A percentile compares a stretch with the other conserved stretches of the same genome.
Conservation (phyloP, 768 basidiomycete species). For the Coprinopsis cinerea region DNA sequence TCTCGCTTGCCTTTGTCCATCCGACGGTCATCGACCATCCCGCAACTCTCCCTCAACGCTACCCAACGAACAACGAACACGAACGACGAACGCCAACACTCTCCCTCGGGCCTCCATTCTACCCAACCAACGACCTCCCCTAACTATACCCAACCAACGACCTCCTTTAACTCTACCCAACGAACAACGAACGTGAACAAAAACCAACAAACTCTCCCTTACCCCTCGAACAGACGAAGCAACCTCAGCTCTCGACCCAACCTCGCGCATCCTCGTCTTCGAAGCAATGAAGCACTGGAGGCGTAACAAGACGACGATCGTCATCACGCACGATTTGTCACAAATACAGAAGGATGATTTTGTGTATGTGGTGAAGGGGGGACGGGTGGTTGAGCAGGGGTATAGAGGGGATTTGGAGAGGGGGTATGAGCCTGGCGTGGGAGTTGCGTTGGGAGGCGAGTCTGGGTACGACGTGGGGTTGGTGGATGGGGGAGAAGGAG, state of each 20-base stretch:
- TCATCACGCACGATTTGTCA: conserved; percentile 93
- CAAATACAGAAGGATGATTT: conserved; percentile 76
- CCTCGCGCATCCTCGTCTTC: conserved; percentile 82
- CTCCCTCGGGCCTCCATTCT: no score
- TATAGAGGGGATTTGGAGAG: conserved; percentile 79
- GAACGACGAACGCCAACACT: no score
- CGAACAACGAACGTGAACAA: no score
- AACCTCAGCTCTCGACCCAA: conserved; percentile 80
- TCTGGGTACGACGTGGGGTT: neutral
- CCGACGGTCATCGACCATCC: no score
- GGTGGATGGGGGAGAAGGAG: neutral
- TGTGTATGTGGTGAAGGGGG: conserved; percentile 86
- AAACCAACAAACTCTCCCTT: conserved; percentile 3
- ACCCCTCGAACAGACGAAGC: conserved; percentile 64
- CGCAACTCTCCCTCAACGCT: no score
- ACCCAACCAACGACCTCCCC: no score
- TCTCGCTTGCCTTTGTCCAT: no score
- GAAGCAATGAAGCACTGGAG: conserved; percentile 66
- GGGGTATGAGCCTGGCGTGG: no score
- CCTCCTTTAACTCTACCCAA: no score
- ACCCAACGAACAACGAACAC: no score
- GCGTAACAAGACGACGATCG: conserved; percentile 76
- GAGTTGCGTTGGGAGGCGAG: no score
- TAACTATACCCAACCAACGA: no score
- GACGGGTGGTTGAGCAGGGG: conserved; percentile 80